Evolutionary conservation across 2,329 filamentous ascomycete genomes (phyloP), one percentile per base, ranked within the genome.

Genomic region (Talaromyces atroroseus): DNA sequence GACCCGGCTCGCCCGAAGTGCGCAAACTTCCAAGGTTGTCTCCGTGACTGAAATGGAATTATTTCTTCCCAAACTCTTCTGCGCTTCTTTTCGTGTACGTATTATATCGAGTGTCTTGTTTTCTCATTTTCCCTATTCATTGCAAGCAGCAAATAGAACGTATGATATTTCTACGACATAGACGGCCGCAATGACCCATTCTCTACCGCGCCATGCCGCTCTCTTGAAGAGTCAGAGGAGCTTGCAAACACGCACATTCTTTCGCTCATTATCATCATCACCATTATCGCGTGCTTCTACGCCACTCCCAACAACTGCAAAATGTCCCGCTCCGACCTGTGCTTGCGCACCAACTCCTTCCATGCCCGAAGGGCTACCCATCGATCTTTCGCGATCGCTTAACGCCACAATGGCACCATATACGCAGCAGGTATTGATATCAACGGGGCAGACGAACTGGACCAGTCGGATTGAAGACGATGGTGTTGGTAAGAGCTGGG

Each of bases 381-480:
- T 96, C 53, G 91, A 96, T 67, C 79, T 81, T 64, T 80, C 82
- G 59, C 82, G 82, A 40, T 78, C 81, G 18, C 76, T 96, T 45
- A 86, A 88, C 66, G 89, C 89, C 12, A 87, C 88, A 5, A 92
- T 96, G 74, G 79, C 87, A 1, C 77, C 80, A 1, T 95, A 96
- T 68, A 80, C 85, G 1, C 87, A 95, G 71, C 91, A 96, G 64
- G 82, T 96, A 3, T 73, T 97, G 10, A 79, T 96, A 14, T 92
- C 88, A 60, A 95, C 91, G 0, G 91, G 90, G 4, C 83, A 84
- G 59, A 75, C 80, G 29, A 89, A 95, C 73, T 96, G 92, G 92
- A 78, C 80, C 26, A 92, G 88, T 66, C 82, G 83, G 57, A 95
- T 96, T 60, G 91, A 95, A 68, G 86, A 95, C 47, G 90, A 95